phyloP scores from a whole-genome alignment of 257 asterid species.

The Cordia subcordata region DNA sequence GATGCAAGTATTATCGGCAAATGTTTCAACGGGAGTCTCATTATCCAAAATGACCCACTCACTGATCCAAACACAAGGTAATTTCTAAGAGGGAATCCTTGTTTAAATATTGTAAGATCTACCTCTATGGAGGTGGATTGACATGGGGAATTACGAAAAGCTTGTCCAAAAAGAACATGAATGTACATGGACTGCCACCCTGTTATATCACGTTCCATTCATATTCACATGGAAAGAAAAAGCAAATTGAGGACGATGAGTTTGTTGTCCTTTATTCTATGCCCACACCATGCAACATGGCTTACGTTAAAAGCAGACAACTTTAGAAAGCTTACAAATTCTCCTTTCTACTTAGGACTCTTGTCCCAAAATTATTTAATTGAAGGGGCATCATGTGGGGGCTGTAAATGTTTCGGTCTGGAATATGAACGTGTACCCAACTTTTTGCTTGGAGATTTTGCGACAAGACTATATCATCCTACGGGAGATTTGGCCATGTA shows the following conservation, averaged over 20 bases:
- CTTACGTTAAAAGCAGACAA: constrained; percentile 10
- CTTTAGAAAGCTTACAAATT: constrained; percentile 6
- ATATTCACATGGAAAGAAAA: constrained; percentile 9
- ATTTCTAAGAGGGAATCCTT: too few relatives aligned
- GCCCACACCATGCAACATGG: constrained; percentile 15
- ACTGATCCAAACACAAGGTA: too few relatives aligned
- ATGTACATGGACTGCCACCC: not conserved
- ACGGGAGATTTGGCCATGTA: too few relatives aligned
- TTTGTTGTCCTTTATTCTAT: constrained; percentile 5
- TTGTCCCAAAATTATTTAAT: not conserved
- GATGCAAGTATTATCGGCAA: too few relatives aligned
- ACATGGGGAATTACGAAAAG: not conserved
- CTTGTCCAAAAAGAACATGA: not conserved
- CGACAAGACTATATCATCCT: not conserved
- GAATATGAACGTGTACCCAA: not conserved
- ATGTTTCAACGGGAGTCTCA: too few relatives aligned
- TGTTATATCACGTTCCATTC: constrained; percentile 24
- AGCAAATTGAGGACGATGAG: constrained; percentile 6
- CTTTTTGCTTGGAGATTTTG: not conserved
- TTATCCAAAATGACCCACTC: too few relatives aligned
- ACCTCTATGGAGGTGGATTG: not conserved
- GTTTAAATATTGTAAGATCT: too few relatives aligned
- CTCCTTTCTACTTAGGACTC: not conserved
- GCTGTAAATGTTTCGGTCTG: not conserved
- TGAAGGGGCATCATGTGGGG: not conserved